Conservation (phyloP, 345 rosid species). For the Theobroma cacao region DNA sequence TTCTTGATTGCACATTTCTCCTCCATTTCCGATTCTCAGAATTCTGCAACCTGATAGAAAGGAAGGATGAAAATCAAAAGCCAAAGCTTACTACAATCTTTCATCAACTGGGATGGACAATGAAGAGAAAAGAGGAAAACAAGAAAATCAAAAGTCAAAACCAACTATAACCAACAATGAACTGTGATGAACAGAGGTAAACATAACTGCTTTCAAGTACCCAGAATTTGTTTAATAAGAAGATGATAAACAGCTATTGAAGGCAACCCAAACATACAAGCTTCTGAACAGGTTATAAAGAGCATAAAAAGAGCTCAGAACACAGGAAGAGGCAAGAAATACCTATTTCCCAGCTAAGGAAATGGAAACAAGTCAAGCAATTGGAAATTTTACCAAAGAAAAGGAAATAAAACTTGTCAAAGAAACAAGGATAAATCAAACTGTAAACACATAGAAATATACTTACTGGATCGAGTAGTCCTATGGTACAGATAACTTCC, state of each 20-base stretch:
- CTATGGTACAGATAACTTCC: background rate
- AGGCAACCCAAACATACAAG: background rate
- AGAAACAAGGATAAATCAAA: background rate
- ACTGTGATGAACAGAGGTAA: background rate
- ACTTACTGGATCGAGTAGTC: background rate
- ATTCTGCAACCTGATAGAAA: background rate
- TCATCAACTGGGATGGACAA: background rate
- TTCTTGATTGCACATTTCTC: constrained; percentile 42
- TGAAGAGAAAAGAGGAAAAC: background rate
- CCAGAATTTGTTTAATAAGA: background rate
- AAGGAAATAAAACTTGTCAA: background rate
- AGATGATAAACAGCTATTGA: background rate
- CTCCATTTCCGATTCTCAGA: constrained; percentile 26
- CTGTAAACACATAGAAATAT: background rate
- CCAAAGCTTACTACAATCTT: background rate
- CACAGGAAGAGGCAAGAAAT: background rate
- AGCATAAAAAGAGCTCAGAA: background rate
- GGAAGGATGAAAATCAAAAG: background rate
- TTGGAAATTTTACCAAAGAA: background rate
- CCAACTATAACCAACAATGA: background rate
- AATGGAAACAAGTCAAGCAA: background rate
- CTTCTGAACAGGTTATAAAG: constrained; percentile 1
- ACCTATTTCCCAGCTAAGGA: background rate
- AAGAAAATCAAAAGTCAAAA: background rate
- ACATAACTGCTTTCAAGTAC: background rate